Base-by-base conservation (phyloP, 305 asterid species). In the Rubia occidens region DNA sequence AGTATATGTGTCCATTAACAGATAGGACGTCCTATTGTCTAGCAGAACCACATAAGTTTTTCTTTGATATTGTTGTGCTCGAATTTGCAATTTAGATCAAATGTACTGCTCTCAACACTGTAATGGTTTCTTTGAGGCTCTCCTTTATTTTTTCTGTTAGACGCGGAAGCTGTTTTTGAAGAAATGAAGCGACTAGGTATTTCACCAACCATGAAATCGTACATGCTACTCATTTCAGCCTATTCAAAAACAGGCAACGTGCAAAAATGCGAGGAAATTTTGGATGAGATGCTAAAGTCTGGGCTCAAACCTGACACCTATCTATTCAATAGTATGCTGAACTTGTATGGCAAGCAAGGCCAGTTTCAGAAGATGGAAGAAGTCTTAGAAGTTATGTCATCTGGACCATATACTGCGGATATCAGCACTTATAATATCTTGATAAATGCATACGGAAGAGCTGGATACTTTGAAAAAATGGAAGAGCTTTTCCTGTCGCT, bases 181-280 rank as follows among this genome's bases (percentile, higher is more conserved):
- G 91, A 90, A 79, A 90, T 90, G 97, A 81, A 79, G 71, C 83
- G 82, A 21, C 86, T 87, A 4, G 86, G 87, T 63, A 86, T 90
- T 55, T 83, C 81, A 59, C 93, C 97, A 11, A 88, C 95, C 2
- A 79, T 88, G 95, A 88, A 90, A 78, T 88, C 96, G 53, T 87
- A 88, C 83, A 90, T 85, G 90, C 74, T 88, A 74, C 91, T 90
- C 11, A 68, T 90, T 72, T 83, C 93, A n/a, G 93, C 97, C 74
- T 86, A 88, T 60, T 81, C 97, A 40, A 88, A 86, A 82, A 24
- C 61, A 37, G 82, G 90, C 0, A 82, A 88, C 66, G 80, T 85
- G 77, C 67, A 59, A 14, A 87, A 81, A 69, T 90, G 97, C 29
- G 97, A 90, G 75, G 89, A 85, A 73, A 80, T 90, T 0, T 80